Conservation (phyloP, 2,329 filamentous ascomycete species). For the Xylariomycetidae sp. region DNA sequence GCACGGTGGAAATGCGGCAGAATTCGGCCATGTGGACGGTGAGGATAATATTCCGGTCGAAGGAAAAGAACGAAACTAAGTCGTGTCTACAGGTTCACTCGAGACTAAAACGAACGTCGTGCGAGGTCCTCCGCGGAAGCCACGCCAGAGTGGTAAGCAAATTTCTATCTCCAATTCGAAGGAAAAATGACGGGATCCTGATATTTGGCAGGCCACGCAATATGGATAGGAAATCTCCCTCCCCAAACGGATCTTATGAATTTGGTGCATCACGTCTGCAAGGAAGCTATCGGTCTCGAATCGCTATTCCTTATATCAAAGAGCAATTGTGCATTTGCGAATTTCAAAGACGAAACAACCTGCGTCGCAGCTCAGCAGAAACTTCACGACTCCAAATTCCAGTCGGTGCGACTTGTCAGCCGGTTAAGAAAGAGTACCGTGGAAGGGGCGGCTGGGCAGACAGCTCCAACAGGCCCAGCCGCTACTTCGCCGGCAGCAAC, state of each 20-base stretch:
- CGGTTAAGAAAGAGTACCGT: conserved; percentile 60
- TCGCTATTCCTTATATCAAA: conserved; percentile 94
- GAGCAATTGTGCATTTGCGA: conserved; percentile 96
- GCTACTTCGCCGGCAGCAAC: conserved; percentile 30
- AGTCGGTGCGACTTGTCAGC: conserved; percentile 81
- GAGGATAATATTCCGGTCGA: too few species aligned
- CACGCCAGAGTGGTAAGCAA: conserved; percentile 56
- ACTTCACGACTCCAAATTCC: conserved; percentile 87
- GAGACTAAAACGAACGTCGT: conserved; percentile 38
- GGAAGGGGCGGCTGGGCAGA: conserved; percentile 36
- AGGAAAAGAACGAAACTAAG: too few species aligned
- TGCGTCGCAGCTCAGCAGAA: conserved; percentile 74
- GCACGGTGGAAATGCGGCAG: conserved; percentile 8
- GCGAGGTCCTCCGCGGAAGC: conserved; percentile 51
- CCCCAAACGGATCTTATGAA: conserved; percentile 76
- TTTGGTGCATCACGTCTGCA: conserved; percentile 87
- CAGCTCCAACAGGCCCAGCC: conserved; percentile 52
- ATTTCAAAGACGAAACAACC: conserved; percentile 76
- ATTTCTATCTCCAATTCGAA: conserved; percentile 4
- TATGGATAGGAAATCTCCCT: conserved; percentile 94
- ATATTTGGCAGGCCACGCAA: conserved; percentile 62
- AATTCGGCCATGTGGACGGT: conserved; percentile 21
- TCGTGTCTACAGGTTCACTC: conserved; percentile 23
- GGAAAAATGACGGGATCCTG: conserved; percentile 7
- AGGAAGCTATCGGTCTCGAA: conserved; percentile 72